Conservation (phyloP, 176 grass and related monocot genomes). For the Coix lacrymajobi region DNA sequence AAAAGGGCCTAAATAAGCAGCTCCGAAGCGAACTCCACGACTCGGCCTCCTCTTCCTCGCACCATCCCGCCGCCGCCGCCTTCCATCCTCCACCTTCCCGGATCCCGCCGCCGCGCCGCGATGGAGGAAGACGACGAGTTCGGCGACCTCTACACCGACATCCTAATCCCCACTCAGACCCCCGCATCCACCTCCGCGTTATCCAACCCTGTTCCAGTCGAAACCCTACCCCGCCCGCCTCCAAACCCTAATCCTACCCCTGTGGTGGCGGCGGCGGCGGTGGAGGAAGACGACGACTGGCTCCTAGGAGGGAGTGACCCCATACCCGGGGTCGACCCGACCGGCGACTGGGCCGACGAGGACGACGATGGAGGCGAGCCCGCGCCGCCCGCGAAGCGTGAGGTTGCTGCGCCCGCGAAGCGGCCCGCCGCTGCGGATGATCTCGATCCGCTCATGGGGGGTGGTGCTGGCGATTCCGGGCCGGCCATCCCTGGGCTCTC, state of each 20-base stretch:
- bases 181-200: constrained; percentile 1
- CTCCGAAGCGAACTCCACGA: neutral
- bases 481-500: constrained; percentile 76
- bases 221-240: neutral
- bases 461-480: constrained; percentile 36
- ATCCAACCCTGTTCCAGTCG: neutral
- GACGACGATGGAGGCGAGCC: constrained; percentile 23
- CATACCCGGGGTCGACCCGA: constrained; percentile 47
- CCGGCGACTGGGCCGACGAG: constrained; percentile 69
- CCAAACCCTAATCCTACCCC: constrained; percentile 34
- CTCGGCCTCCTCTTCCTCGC: neutral
- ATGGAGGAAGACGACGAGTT: constrained; percentile 99
- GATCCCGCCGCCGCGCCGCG: constrained; percentile 21
- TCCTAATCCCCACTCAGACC: constrained; percentile 19
- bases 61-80: constrained; percentile 32
- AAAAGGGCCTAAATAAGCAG: constrained; percentile 5
- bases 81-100: neutral
- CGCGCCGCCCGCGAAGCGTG: constrained; percentile 17
- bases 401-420: constrained; percentile 26
- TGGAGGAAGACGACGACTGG: constrained; percentile 66
- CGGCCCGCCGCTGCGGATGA: constrained; percentile 13
- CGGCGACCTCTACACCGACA: constrained; percentile 94
- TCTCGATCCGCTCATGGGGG: constrained; percentile 39
- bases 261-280: neutral
- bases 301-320: constrained; percentile 49